Base-by-base conservation (phyloP, 2,329 filamentous ascomycete species). In the Paracorniculantispora psalliotae region DNA sequence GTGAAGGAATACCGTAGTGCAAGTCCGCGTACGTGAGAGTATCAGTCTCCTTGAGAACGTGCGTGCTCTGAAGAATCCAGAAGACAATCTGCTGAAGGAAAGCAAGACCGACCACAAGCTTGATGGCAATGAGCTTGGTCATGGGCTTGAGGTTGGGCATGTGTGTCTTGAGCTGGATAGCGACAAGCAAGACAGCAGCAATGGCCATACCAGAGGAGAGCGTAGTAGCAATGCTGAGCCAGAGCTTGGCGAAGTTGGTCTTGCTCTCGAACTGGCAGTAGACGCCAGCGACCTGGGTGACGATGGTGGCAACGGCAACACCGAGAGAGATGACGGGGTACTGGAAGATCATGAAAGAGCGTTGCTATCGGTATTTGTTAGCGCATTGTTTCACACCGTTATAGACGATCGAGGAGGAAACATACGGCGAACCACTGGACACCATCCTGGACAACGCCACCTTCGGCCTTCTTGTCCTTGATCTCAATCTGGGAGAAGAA, bases 251-350 rank as follows among this genome's bases (percentile, higher is more conserved):
- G 41, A 67, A 70, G 50, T 68, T 62, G 4, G 66, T 35, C 41
- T 65, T 66, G 33, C 63, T 67, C 15, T 65, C 66, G 4, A 62
- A 67, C 19, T 69, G 66, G 61, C 72, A 73, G 62, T 68, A 73
- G 15, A 67, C 64, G 4, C 65, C 65, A 1, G 62, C 63, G 0
- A 63, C 66, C 46, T 73, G 63, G 2, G 69, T 69, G 56, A 71
- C 64, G 46, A 64, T 65, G n/a, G 67, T 67, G 30, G 68, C 48
- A 30, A 69, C 84, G 75, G 62, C 81, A 76, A 70, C 78, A 3
- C 67, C 21, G n/a, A 71, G 41, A 33, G 67, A 61, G 25, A 74
- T 59, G 26, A 71, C 63, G 0, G 75, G 72, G 46, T 75, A 77
- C 63, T 79, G 77, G 44, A 78, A 73, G 39, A 77, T 67, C 12